Conservation (phyloP, 192 early-diverging fungal species). For the Pilobolus umbonatus region DNA sequence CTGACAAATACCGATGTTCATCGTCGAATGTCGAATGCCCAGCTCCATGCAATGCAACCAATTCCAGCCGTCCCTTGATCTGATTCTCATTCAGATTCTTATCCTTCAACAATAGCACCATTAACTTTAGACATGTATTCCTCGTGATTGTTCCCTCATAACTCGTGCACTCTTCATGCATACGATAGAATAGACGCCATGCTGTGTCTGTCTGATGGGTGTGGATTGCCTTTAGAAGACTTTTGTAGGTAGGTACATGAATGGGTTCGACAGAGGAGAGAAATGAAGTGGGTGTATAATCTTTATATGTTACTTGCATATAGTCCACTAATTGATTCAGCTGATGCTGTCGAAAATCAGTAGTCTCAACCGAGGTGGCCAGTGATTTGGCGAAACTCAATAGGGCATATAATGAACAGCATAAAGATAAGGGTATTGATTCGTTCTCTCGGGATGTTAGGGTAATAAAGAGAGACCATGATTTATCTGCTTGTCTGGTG, state of each 20-base stretch:
- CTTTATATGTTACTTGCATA: not conserved
- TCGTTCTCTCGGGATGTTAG: conserved; percentile 4
- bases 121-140: conserved; percentile 4
- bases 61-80: conserved; percentile 2
- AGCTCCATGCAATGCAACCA: conserved; percentile 4
- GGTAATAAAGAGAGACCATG: conserved; percentile 21
- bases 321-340: conserved; percentile 18
- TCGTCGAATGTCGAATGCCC: not conserved
- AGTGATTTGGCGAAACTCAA: conserved; percentile 3
- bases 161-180: too few relatives aligned
- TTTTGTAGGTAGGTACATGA: conserved; percentile 20
- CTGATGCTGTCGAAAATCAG: conserved; percentile 6
- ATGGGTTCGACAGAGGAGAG: not conserved
- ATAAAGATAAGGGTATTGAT: conserved; percentile 13
- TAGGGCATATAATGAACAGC: conserved; percentile 15
- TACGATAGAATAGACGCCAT: conserved; percentile 7
- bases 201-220: not conserved
- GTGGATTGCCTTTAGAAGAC: conserved; percentile 10
- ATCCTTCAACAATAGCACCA: conserved; percentile 8
- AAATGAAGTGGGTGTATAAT: conserved; percentile 1
- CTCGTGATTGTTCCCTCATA: conserved; percentile 1
- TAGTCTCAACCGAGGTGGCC: not conserved
- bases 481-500: conserved; percentile 12
- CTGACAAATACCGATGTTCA: conserved; percentile 1
- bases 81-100: conserved; percentile 7